Conservation (phyloP, 1,284 basidiomycete species). For the Coniophora puteana region DNA sequence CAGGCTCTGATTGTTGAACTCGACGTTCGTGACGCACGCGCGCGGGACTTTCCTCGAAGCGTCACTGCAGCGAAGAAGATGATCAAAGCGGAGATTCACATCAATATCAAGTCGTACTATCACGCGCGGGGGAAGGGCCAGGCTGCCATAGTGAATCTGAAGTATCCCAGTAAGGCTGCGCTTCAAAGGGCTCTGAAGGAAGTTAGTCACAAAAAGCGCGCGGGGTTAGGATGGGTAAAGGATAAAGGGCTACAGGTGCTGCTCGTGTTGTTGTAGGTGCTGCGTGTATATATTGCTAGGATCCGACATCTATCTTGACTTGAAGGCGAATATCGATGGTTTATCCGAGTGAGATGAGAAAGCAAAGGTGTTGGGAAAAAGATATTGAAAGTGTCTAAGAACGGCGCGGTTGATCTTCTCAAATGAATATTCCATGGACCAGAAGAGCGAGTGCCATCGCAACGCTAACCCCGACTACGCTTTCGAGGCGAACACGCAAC, state of each 20-base stretch:
- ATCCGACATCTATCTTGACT: too few species aligned
- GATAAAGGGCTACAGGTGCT: conserved; percentile 59
- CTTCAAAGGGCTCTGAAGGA: conserved; percentile 61
- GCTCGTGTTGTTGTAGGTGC: too few species aligned
- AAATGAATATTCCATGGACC: too few species aligned
- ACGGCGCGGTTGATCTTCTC: too few species aligned
- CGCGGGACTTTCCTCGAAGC: conserved; percentile 45
- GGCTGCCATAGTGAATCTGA: conserved; percentile 52
- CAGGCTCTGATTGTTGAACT: conserved; percentile 56
- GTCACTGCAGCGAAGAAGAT: conserved; percentile 58
- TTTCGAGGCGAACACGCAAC: too few species aligned
- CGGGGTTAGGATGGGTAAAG: conserved; percentile 57
- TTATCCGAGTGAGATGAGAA: too few species aligned
- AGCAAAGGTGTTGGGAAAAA: too few species aligned
- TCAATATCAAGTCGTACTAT: conserved; percentile 72
- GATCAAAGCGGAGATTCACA: conserved; percentile 59
- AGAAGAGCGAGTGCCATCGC: too few species aligned
- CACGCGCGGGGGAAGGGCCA: conserved; percentile 59
- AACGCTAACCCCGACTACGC: too few species aligned
- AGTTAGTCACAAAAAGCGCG: conserved; percentile 43
- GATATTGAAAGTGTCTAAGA: too few species aligned
- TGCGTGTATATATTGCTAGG: too few species aligned
- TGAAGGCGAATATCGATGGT: too few species aligned
- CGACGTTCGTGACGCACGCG: conserved; percentile 39
- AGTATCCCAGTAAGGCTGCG: conserved; percentile 58